Evolutionary conservation across 1,139 yeast genomes (phyloP).

Genomic region (Geotrichum histeridarum): DNA sequence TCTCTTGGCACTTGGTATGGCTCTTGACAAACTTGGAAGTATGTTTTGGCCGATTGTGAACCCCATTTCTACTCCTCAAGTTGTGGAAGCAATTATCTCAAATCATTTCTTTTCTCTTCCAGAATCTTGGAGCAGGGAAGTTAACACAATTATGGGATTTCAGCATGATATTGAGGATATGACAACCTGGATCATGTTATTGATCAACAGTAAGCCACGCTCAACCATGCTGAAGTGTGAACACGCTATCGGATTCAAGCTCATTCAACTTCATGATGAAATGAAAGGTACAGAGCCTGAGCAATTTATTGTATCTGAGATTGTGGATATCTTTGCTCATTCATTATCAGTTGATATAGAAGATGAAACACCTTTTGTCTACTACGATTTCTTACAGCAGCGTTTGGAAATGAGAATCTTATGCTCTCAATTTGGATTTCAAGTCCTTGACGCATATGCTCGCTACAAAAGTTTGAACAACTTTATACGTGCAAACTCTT

Average conservation of each 20-base stretch:
- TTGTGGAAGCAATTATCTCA: neutral
- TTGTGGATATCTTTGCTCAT: slow-evolving; percentile 1
- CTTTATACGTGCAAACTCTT: neutral
- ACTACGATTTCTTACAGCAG: neutral
- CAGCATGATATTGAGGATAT: neutral
- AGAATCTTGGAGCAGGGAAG: neutral
- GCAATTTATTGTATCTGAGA: neutral
- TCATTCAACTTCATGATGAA: neutral
- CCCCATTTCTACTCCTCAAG: neutral
- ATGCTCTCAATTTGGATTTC: neutral
- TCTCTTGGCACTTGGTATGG: neutral
- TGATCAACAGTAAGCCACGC: neutral
- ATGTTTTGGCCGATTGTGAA: neutral
- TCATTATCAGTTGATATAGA: neutral
- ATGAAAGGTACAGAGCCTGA: neutral
- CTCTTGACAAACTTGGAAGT: neutral
- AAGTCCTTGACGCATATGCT: neutral
- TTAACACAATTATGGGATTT: neutral
- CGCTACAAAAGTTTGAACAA: neutral
- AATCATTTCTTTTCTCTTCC: neutral
- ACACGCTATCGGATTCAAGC: neutral
- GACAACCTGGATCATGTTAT: slow-evolving; percentile 1
- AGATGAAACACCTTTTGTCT: slow-evolving; percentile 4
- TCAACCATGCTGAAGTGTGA: neutral
- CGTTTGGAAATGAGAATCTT: neutral